Conservation (phyloP, 352 stramenopile species). For the Pythium rhizo-oryzae region DNA sequence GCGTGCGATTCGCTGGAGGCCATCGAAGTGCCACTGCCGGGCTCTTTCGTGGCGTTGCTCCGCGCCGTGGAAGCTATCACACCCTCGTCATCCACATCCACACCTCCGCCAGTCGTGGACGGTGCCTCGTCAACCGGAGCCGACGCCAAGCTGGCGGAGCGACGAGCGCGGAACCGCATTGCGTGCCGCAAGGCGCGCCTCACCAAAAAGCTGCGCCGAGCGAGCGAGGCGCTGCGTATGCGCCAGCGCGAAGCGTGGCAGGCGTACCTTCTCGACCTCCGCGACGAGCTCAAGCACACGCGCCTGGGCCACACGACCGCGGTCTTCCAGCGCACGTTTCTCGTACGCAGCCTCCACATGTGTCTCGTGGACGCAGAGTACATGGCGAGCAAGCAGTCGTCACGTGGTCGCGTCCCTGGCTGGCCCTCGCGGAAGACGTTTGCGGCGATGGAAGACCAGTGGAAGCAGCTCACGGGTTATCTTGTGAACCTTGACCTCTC, state of each 20-base stretch:
- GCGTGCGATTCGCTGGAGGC: slow-evolving; percentile 42
- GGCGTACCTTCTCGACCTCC: slow-evolving; percentile 38
- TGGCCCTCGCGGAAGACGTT: background rate
- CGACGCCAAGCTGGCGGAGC: background rate
- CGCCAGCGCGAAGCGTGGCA: slow-evolving; percentile 36
- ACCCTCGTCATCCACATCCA: background rate
- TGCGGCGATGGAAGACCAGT: background rate
- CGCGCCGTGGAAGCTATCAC: background rate
- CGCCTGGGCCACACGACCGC: background rate
- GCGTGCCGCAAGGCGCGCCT: slow-evolving; percentile 41
- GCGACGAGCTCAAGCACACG: slow-evolving; percentile 17
- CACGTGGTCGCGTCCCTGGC: background rate
- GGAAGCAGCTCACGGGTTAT: background rate
- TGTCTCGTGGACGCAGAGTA: background rate
- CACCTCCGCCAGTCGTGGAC: background rate
- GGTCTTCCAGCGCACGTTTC: background rate
- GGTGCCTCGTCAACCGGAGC: background rate
- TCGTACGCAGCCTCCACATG: slow-evolving; percentile 10
- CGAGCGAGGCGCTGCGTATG: slow-evolving; percentile 29
- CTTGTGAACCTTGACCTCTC: background rate
- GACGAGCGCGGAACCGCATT: background rate
- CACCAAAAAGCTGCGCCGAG: slow-evolving; percentile 46
- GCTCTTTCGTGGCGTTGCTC: background rate
- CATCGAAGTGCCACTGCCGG: background rate
- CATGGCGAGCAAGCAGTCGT: background rate